Percentiles rank a stretch among this genome's conserved stretches.
phyloP scores from a whole-genome alignment of 176 grass and related monocot genomes.

The Coix lacrymajobi region DNA sequence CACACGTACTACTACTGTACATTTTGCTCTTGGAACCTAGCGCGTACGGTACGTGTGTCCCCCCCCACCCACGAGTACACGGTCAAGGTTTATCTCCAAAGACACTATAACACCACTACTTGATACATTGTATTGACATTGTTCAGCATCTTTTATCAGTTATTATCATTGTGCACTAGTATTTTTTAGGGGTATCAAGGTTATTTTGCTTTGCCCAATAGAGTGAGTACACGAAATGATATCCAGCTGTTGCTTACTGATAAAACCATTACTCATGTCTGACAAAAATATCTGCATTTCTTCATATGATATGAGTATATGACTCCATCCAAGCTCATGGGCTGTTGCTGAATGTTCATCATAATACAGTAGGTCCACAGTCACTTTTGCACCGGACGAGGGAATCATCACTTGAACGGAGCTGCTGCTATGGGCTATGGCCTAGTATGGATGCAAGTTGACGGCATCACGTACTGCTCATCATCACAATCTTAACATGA shows the following conservation, averaged over 20 bases:
- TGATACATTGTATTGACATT: no score
- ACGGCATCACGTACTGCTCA: not conserved
- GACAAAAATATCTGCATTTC: no score
- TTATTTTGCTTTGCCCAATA: not conserved
- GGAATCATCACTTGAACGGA: not conserved
- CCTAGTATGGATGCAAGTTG: not conserved
- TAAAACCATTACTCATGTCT: not conserved
- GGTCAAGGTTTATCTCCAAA: no score
- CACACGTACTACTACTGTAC: no score
- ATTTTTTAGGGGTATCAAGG: no score
- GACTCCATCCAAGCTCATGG: not conserved
- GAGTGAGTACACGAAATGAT: not conserved
- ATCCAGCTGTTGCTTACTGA: not conserved
- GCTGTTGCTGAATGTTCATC: not conserved
- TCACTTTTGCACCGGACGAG: not conserved
- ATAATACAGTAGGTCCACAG: not conserved
- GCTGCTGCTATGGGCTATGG: no score
- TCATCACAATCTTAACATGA: not conserved
- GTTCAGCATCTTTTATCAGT: no score
- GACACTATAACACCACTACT: no score
- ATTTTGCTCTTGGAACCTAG: no score
- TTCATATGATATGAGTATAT: not conserved
- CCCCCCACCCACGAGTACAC: no score
- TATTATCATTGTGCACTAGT: no score
- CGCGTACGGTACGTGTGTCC: no score